Evolutionary conservation across 306 rosid species (phyloP).

Genomic region (Pueraria montana): DNA sequence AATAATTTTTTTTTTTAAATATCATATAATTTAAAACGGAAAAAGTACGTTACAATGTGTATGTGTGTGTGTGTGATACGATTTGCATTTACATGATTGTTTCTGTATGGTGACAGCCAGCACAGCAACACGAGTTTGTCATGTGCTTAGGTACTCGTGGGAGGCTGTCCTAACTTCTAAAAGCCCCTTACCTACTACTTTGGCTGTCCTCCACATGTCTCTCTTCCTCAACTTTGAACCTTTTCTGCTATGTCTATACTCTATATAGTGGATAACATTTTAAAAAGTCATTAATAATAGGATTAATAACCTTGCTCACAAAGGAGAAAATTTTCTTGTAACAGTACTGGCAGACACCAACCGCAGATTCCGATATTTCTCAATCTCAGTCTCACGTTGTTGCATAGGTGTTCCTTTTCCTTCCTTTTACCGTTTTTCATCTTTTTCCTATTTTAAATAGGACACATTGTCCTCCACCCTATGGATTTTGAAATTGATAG

Average conservation of each 20-base stretch:
- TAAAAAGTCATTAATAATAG: constrained; percentile 4
- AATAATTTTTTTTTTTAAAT: too few species aligned
- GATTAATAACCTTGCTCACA: constrained; percentile 14
- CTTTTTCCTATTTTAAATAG: constrained; percentile 29
- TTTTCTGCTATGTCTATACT: constrained; percentile 33
- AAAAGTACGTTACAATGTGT: too few species aligned
- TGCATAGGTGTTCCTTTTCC: background rate
- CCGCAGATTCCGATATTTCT: constrained; percentile 45
- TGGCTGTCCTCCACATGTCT: constrained; percentile 70
- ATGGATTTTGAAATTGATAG: constrained; percentile 13
- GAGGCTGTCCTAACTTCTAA: constrained; percentile 60
- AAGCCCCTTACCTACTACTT: constrained; percentile 73
- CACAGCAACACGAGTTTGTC: constrained; percentile 67
- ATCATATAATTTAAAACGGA: too few species aligned
- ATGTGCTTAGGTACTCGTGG: constrained; percentile 75
- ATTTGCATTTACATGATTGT: constrained; percentile 46
- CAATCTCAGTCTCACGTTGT: constrained; percentile 22
- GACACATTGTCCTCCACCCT: constrained; percentile 43
- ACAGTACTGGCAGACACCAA: constrained; percentile 51
- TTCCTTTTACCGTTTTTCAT: constrained; percentile 5
- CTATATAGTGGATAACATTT: constrained; percentile 54
- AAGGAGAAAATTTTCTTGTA: constrained; percentile 22
- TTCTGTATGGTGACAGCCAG: constrained; percentile 59
- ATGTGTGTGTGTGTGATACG: background rate
- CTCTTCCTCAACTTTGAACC: constrained; percentile 34